phyloP scores from a whole-genome alignment of 1,284 basidiomycete species.

The Taiwanofungus camphoratus region DNA sequence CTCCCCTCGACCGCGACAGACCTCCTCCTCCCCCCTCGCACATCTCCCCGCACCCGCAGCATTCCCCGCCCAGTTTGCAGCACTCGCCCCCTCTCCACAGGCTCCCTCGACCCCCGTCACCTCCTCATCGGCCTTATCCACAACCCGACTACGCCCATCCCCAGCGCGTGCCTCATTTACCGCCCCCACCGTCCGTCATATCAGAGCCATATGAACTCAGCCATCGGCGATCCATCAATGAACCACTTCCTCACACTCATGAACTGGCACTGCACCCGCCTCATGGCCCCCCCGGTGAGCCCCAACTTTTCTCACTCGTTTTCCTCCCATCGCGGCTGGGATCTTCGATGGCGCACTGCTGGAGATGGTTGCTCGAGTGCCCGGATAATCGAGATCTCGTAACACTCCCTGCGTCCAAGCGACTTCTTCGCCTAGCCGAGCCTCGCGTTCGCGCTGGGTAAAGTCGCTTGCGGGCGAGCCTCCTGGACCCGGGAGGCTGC shows the following conservation, averaged over 20 bases:
- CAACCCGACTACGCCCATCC: slow-evolving; percentile 11
- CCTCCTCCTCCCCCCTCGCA: slow-evolving; percentile 12
- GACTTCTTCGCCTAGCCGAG: too few relatives aligned
- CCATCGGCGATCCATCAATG: slow-evolving; percentile 15
- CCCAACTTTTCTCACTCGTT: too few relatives aligned
- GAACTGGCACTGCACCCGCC: slow-evolving; percentile 12
- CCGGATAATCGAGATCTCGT: too few relatives aligned
- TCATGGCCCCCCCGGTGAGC: background rate
- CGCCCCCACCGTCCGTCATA: slow-evolving; percentile 18
- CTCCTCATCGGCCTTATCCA: slow-evolving; percentile 18
- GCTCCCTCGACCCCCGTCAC: slow-evolving; percentile 17
- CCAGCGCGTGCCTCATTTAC: slow-evolving; percentile 17
- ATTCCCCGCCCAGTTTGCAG: slow-evolving; percentile 14
- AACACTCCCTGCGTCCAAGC: too few relatives aligned
- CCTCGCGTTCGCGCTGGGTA: too few relatives aligned
- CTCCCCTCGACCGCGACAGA: slow-evolving; percentile 19
- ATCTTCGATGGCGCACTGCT: too few relatives aligned
- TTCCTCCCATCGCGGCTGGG: too few relatives aligned
- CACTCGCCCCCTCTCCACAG: slow-evolving; percentile 17
- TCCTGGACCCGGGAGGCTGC: too few relatives aligned
- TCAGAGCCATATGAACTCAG: slow-evolving; percentile 20
- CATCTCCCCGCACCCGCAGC: slow-evolving; percentile 13
- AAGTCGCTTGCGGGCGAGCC: too few relatives aligned
- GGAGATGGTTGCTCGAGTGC: too few relatives aligned
- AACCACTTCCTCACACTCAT: slow-evolving; percentile 16